Base-by-base conservation (phyloP, 768 basidiomycete species). In the Boletus sp. region DNA sequence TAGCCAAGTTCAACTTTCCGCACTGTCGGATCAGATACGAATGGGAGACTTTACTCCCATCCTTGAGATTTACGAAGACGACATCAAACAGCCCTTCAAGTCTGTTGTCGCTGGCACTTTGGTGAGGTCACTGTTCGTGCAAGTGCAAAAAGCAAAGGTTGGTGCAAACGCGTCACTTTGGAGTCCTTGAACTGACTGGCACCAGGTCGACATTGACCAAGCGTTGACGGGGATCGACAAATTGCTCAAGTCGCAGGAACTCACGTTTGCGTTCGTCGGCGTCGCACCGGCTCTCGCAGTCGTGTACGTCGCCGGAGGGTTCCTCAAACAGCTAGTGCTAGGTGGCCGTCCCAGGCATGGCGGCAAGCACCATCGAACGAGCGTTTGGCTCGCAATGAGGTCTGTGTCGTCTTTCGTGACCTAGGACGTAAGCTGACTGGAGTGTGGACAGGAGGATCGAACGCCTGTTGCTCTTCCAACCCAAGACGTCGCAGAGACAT, bases 201-300 rank as follows among this genome's bases (percentile, higher is more conserved):
- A 37, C 11, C 61, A 94, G 91, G 92, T 95, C 56, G 96, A 98
- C 71, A 85, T 97, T 52, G 91, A 95, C 60, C 86, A 95, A 71
- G 89, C 94, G 0, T 77, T 98, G 41, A 78, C 85, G 9, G 95
- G 95, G 7, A 94, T 98, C 62, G 96, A 98, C 72, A 93, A 89
- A 67, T 77, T 98, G 53, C 85, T 98, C 60, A 92, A 89, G 62
- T 95, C 92, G 1, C 94, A 97, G 73, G 92, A 96, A 68, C 78
- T 97, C 44, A 97, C 94, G 1, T 99, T 99, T 65, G 96, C 91
- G 6, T 98, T 98, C 66, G 94, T 98, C 57, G 95, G 95, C 61
- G 89, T 98, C 15, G 94, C 96, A 0, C 96, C 96, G 9, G 87
- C 90, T 0, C 73, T 98, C 48, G 83, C 87, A 5, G 76, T 98